These are phyloP conservation scores for Lecanosticta acicola DNA, from an alignment of 2,329 filamentous ascomycete species.

Conservation along the genomic window DNA sequence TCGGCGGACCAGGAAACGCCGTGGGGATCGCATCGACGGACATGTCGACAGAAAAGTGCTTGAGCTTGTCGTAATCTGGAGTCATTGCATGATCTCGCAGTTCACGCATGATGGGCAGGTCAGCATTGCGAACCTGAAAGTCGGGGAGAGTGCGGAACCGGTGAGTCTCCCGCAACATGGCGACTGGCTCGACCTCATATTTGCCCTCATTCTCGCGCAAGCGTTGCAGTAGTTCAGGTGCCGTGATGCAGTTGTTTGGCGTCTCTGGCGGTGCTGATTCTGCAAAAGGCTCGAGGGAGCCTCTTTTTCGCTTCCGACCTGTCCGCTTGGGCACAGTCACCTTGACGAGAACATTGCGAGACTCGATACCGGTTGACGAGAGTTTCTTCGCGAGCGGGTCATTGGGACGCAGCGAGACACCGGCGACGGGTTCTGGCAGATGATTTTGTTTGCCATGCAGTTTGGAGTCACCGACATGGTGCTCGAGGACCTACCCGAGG, in stretches of 20 bases:
- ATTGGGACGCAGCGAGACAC: slow-evolving; percentile 71
- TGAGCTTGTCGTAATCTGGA: slow-evolving; percentile 56
- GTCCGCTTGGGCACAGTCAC: slow-evolving; percentile 82
- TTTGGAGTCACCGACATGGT: slow-evolving; percentile 29
- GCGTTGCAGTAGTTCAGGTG: slow-evolving; percentile 27
- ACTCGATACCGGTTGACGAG: slow-evolving; percentile 66
- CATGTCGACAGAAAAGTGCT: slow-evolving; percentile 62
- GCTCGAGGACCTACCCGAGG: slow-evolving; percentile 26
- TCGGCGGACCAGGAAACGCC: slow-evolving; percentile 53
- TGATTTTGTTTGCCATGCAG: slow-evolving; percentile 19
- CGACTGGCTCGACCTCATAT: slow-evolving; percentile 29
- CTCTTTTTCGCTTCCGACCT: slow-evolving; percentile 77
- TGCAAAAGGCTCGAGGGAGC: slow-evolving; percentile 55
- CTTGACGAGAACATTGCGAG: slow-evolving; percentile 80
- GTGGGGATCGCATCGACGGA: slow-evolving; percentile 50
- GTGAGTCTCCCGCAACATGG: slow-evolving; percentile 72
- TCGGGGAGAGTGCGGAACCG: slow-evolving; percentile 82
- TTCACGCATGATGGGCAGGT: slow-evolving; percentile 58
- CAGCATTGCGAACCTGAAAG: slow-evolving; percentile 54
- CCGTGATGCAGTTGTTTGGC: slow-evolving; percentile 19
- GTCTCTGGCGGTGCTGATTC: slow-evolving; percentile 5
- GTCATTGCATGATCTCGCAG: slow-evolving; percentile 67
- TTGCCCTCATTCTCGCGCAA: slow-evolving; percentile 27
- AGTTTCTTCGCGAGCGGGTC: slow-evolving; percentile 75
- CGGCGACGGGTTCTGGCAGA: slow-evolving; percentile 45